Conservation (phyloP, 768 basidiomycete genomes). For the Naganishia friedmannii region DNA sequence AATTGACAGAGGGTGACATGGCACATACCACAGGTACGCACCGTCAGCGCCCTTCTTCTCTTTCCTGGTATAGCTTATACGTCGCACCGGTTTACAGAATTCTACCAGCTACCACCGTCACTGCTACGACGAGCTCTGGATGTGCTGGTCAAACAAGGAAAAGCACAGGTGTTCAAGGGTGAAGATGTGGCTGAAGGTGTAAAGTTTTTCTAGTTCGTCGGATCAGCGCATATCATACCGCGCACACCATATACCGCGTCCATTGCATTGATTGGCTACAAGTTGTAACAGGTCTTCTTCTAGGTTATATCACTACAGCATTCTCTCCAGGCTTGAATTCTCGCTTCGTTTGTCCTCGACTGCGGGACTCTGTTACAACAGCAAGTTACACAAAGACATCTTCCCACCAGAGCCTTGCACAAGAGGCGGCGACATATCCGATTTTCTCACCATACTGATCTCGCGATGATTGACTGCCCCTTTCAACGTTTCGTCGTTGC, state of each 20-base stretch:
- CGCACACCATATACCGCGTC: neutral
- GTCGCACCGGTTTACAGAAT: constrained; percentile 43
- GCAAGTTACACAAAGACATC: constrained; percentile 14
- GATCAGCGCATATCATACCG: neutral
- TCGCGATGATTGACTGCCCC: neutral
- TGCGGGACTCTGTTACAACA: neutral
- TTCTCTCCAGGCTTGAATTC: no score
- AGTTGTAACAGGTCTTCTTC: no score
- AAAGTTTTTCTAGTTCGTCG: constrained; percentile 46
- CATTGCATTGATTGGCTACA: no score
- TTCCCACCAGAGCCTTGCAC: neutral
- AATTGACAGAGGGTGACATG: constrained; percentile 53
- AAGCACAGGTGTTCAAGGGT: constrained; percentile 54
- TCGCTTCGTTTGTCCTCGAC: neutral
- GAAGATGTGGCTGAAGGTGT: constrained; percentile 53
- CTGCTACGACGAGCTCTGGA: constrained; percentile 52
- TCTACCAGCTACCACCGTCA: constrained; percentile 49
- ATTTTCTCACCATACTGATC: no score
- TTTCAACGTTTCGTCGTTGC: neutral
- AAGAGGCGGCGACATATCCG: neutral
- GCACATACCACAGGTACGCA: constrained; percentile 47
- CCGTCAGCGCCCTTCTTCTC: neutral
- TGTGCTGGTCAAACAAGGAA: constrained; percentile 52
- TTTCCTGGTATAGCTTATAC: neutral
- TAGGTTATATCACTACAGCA: neutral